Conservation (phyloP, 2,329 filamentous ascomycete genomes). For the Ustilaginoidea virens region DNA sequence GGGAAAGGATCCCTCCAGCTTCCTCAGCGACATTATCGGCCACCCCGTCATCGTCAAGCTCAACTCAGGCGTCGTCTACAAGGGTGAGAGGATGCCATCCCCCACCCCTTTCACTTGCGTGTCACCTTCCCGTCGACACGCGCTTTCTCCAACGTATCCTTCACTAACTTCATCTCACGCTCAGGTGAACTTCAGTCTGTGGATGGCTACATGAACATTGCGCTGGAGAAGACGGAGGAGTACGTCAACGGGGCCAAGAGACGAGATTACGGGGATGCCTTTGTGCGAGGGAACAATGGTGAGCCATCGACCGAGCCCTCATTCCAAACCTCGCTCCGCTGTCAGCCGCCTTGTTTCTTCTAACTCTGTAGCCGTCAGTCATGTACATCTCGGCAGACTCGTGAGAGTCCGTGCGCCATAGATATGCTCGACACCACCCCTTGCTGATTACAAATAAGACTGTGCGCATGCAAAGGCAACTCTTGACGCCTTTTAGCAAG, state of each 20-base stretch:
- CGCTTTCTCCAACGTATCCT: no score
- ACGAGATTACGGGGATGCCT: constrained; percentile 82
- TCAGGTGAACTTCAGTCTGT: constrained; percentile 89
- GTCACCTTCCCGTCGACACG: no score
- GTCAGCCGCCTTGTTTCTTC: neutral
- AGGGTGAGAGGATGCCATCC: constrained; percentile 41
- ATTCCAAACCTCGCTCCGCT: neutral
- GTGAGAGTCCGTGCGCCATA: no score
- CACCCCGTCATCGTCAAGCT: constrained; percentile 91
- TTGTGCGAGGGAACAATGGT: constrained; percentile 95
- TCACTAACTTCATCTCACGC: neutral
- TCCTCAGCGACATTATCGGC: constrained; percentile 87
- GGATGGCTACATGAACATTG: constrained; percentile 99
- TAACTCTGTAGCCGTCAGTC: constrained; percentile 27
- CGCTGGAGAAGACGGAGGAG: constrained; percentile 88
- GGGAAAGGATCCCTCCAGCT: constrained; percentile 84
- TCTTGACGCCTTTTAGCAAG: no score
- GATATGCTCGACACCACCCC: no score
- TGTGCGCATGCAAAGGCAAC: no score
- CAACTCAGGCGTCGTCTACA: constrained; percentile 97
- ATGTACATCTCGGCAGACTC: constrained; percentile 57
- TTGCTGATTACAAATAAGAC: no score
- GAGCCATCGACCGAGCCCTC: constrained; percentile 10
- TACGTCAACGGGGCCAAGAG: constrained; percentile 73
- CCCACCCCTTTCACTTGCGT: no score